These are phyloP conservation scores for Eremochloa ophiuroides DNA, from an alignment of 176 grass and related monocot species.

Conservation along the genomic window DNA sequence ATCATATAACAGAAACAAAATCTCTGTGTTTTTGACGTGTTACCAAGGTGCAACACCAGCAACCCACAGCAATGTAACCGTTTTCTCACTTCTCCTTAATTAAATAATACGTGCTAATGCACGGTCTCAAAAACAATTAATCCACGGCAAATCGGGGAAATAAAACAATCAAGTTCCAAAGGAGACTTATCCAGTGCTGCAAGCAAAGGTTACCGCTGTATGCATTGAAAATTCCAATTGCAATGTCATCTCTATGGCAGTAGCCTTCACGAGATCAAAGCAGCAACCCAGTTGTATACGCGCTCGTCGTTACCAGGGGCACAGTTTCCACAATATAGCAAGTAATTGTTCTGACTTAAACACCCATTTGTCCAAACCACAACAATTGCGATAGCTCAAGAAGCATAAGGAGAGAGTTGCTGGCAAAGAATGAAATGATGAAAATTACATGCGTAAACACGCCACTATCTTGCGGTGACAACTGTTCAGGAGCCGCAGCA, in stretches of 20 bases:
- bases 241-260: neutral
- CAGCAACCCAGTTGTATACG: constrained; percentile 1
- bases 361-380: constrained; percentile 39
- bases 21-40: too few species aligned
- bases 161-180: too few species aligned
- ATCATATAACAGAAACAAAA: too few species aligned
- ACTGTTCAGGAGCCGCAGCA: constrained; percentile 46
- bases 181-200: too few species aligned
- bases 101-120: too few species aligned
- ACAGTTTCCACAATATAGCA: constrained; percentile 22
- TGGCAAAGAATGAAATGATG: constrained; percentile 39
- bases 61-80: too few species aligned
- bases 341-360: constrained; percentile 34
- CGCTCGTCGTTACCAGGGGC: constrained; percentile 11
- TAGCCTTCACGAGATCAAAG: neutral
- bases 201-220: neutral
- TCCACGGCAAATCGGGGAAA: too few species aligned
- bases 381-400: constrained; percentile 28
- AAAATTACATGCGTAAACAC: constrained; percentile 36
- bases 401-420: constrained; percentile 28
- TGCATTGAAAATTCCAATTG: neutral
- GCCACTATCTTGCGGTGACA: neutral
- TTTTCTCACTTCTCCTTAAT: too few species aligned
- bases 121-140: too few species aligned
- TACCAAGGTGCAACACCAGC: too few species aligned